Conservation (phyloP, 169 alveolate genomes). For the Cryptosporidium viatorum region DNA sequence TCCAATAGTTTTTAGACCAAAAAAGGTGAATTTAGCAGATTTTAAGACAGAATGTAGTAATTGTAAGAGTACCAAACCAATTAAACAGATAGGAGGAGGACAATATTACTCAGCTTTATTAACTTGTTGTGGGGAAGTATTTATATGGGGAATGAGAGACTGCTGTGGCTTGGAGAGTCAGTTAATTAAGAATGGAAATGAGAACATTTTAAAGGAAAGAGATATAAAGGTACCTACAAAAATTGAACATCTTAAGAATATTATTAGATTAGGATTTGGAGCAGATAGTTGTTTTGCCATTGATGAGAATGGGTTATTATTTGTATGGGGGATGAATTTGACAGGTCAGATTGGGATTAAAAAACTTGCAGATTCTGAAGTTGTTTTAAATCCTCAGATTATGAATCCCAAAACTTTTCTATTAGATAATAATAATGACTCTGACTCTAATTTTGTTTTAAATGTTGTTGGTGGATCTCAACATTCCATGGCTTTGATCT, state of each 20-base stretch:
- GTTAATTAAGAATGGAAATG: neutral
- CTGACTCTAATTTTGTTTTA: slow-evolving; percentile 2
- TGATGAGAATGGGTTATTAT: slow-evolving; percentile 22
- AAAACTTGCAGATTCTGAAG: neutral
- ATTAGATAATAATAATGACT: neutral
- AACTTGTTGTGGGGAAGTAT: slow-evolving; percentile 81
- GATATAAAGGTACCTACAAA: slow-evolving; percentile 58
- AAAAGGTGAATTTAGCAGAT: slow-evolving; percentile 20
- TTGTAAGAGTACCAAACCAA: slow-evolving; percentile 77
- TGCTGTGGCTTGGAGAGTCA: slow-evolving; percentile 77
- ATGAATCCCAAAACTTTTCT: slow-evolving; percentile 30
- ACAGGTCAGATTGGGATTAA: slow-evolving; percentile 63
- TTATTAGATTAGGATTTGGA: slow-evolving; percentile 36
- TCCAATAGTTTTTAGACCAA: slow-evolving; percentile 30
- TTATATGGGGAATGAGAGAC: slow-evolving; percentile 85
- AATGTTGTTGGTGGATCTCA: slow-evolving; percentile 62
- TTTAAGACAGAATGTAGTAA: slow-evolving; percentile 17
- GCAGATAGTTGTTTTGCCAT: slow-evolving; percentile 67
- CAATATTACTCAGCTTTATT: slow-evolving; percentile 86
- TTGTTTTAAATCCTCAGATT: slow-evolving; percentile 32
- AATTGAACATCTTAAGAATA: slow-evolving; percentile 12
- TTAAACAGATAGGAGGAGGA: slow-evolving; percentile 84
- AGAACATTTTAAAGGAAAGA: neutral
- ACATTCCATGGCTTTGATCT: slow-evolving; percentile 46
- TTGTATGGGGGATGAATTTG: slow-evolving; percentile 64